Evolutionary conservation across 2,329 filamentous ascomycete genomes (phyloP).

Genomic region (Aureobasidium leucospermi): DNA sequence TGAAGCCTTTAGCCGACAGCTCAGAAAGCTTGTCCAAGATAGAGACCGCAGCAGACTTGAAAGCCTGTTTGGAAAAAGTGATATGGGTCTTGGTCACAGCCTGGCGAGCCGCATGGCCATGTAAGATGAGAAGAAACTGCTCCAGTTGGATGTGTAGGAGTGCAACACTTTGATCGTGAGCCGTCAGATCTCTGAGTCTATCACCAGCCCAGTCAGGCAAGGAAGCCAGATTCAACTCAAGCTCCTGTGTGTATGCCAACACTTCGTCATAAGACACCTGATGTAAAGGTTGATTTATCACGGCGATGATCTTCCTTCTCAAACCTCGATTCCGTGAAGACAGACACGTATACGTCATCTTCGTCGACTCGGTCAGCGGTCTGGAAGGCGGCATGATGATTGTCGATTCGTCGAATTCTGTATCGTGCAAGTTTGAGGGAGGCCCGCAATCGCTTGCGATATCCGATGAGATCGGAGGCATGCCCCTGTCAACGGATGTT

Average conservation of each 20-base stretch:
- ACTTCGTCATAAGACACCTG: conserved; percentile 25
- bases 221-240: conserved; percentile 22
- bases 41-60: conserved; percentile 5
- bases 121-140: conserved; percentile 26
- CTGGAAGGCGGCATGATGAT: conserved; percentile 19
- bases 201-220: conserved; percentile 22
- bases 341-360: conserved; percentile 21
- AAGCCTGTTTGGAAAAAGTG: conserved; percentile 20
- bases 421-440: conserved; percentile 46
- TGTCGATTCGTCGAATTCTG: conserved; percentile 32
- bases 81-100: conserved; percentile 21
- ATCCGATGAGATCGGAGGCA: conserved; percentile 37
- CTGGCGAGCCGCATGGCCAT: conserved; percentile 24
- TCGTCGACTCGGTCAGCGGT: conserved; percentile 21
- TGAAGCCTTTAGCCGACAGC: not conserved
- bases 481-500: conserved; percentile 47
- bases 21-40: conserved; percentile 1
- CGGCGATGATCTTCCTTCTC: conserved; percentile 22
- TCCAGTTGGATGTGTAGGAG: conserved; percentile 25
- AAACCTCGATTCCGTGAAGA: conserved; percentile 22
- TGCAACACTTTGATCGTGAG: conserved; percentile 17
- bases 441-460: conserved; percentile 43
- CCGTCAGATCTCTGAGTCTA: not conserved
- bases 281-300: conserved; percentile 27
- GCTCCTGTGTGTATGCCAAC: conserved; percentile 26